Conservation (phyloP, 805 yeast species). For the Lipomyces lipofer region DNA sequence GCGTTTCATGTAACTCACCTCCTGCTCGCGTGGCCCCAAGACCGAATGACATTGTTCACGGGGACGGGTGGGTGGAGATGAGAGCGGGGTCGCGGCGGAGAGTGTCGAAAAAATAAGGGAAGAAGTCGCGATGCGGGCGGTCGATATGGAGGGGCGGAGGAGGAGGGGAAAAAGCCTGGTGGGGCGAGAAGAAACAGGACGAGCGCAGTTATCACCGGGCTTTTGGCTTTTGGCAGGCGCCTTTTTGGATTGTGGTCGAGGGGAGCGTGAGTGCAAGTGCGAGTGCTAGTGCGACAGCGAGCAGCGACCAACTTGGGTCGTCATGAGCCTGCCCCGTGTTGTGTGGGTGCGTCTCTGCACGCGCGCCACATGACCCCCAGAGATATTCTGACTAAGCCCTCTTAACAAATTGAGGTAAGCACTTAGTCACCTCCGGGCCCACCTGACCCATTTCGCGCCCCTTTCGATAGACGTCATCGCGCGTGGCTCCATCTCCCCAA, state of each 20-base stretch:
- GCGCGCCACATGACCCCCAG: conserved; percentile 13
- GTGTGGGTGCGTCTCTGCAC: background rate
- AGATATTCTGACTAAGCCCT: too few species aligned
- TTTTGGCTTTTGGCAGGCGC: too few species aligned
- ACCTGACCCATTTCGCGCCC: too few species aligned
- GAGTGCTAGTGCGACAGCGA: too few species aligned
- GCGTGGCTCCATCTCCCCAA: too few species aligned
- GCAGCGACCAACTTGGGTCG: too few species aligned
- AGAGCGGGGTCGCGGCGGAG: background rate
- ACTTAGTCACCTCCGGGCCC: too few species aligned
- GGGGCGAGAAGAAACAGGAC: too few species aligned
- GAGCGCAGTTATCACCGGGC: too few species aligned
- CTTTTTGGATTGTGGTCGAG: background rate
- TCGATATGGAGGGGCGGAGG: background rate
- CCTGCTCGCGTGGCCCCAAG: conserved; percentile 15
- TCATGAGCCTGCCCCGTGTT: too few species aligned
- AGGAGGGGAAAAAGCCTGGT: background rate
- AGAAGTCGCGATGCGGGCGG: background rate
- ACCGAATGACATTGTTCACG: conserved; percentile 3
- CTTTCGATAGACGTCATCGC: too few species aligned
- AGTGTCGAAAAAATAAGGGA: background rate
- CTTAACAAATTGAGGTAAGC: too few species aligned
- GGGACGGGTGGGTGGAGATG: background rate
- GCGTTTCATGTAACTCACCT: conserved; percentile 7
- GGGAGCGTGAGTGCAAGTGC: conserved; percentile 1